Evolutionary conservation across 768 basidiomycete species (phyloP).

Genomic region (Trametopsis cervina): DNA sequence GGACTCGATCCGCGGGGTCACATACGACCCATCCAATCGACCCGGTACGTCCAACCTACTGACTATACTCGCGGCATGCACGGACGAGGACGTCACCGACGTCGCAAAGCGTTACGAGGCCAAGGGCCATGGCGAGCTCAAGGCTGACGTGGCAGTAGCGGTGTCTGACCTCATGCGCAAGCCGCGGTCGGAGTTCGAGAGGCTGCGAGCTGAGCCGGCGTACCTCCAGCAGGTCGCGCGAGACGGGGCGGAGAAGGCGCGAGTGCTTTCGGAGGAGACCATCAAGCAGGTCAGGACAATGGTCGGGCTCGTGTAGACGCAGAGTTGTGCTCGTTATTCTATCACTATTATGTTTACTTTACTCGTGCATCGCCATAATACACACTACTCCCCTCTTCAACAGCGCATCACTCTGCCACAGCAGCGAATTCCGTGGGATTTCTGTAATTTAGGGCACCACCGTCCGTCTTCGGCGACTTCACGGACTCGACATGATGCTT

Average conservation of each 20-base stretch:
- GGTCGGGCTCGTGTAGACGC: constrained; percentile 46
- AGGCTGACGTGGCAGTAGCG: constrained; percentile 67
- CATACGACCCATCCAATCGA: constrained; percentile 73
- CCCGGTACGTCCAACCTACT: constrained; percentile 84
- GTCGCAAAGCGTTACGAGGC: constrained; percentile 46
- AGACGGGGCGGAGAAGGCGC: constrained; percentile 59
- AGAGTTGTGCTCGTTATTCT: neutral
- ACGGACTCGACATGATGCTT: no score
- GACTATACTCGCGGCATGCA: constrained; percentile 72
- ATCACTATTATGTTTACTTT: neutral
- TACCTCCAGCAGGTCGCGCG: constrained; percentile 59
- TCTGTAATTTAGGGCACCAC: no score
- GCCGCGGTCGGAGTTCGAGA: constrained; percentile 66
- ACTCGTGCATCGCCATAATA: neutral
- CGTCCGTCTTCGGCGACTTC: no score
- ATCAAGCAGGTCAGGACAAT: constrained; percentile 60
- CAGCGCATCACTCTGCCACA: neutral
- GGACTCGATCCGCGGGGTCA: constrained; percentile 68
- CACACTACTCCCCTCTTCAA: neutral
- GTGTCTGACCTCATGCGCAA: constrained; percentile 58
- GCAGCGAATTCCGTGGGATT: no score
- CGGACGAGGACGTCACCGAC: constrained; percentile 33
- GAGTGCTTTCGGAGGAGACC: constrained; percentile 50
- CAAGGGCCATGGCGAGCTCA: constrained; percentile 61
- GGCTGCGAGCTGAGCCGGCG: constrained; percentile 47